Percentiles rank a stretch among this genome's conserved stretches.
phyloP scores from a whole-genome alignment of 495 filamentous ascomycete genomes.

The Podospora fimiseda region DNA sequence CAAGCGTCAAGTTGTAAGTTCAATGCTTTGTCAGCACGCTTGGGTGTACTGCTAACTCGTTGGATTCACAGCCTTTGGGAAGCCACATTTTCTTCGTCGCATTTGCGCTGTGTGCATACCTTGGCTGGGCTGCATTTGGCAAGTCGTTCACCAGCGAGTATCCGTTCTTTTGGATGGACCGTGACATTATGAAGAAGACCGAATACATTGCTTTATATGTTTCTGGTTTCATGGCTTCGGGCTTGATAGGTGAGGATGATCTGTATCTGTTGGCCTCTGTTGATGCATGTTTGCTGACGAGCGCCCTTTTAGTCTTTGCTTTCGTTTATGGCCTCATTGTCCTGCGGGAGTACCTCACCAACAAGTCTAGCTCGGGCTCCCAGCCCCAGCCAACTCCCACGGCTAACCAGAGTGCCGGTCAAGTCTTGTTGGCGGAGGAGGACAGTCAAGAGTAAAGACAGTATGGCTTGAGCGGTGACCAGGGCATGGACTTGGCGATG shows the following conservation, averaged over 20 bases:
- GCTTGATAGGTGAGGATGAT: slow-evolving; percentile 30
- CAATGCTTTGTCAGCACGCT: neutral
- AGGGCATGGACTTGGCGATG: no score
- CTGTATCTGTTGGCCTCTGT: neutral
- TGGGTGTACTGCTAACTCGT: slow-evolving; percentile 7
- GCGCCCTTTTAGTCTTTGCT: slow-evolving; percentile 29
- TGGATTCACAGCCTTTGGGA: slow-evolving; percentile 26
- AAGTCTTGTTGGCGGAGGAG: no score
- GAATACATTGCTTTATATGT: slow-evolving; percentile 30
- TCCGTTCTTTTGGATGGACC: slow-evolving; percentile 46
- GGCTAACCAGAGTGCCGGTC: no score
- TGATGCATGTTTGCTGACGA: slow-evolving; percentile 13
- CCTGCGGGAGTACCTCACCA: slow-evolving; percentile 37
- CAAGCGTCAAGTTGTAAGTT: slow-evolving; percentile 39
- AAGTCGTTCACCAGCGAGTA: slow-evolving; percentile 39
- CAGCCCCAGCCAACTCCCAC: no score
- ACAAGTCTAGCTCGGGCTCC: slow-evolving; percentile 13
- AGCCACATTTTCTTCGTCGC: slow-evolving; percentile 33
- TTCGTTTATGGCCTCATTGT: slow-evolving; percentile 38
- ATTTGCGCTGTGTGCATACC: slow-evolving; percentile 34
- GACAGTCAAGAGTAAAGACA: no score
- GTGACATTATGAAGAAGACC: slow-evolving; percentile 25
- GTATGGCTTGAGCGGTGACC: no score
- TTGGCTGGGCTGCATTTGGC: slow-evolving; percentile 44
- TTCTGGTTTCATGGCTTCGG: slow-evolving; percentile 28